Base-by-base conservation (phyloP, 2,329 filamentous ascomycete genomes). In the Colletotrichum sp. region DNA sequence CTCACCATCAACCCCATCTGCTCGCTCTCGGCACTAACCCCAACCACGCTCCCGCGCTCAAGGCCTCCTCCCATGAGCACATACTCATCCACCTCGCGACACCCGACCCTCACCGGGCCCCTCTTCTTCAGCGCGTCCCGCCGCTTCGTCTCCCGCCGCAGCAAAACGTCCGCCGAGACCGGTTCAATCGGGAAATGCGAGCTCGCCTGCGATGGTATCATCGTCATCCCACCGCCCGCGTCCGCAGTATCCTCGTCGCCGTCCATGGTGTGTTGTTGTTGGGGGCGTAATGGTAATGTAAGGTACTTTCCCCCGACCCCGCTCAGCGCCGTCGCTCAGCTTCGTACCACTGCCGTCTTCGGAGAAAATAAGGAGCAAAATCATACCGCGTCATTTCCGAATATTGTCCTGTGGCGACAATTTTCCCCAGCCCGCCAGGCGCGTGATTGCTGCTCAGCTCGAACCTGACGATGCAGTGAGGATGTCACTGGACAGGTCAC, bases 11-110 rank as follows among this genome's bases (percentile, higher is more conserved):
- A 74, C 1, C 87, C 89, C 74, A 90, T 80, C n/a, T 84, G 84
- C 55, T 87, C 87, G 24, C 88, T 87, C 80, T 91, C 90, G 0
- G 88, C 83, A 71, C 90, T 92, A 71, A 92, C 70, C 1, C 90
- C 91, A 2, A 91, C 87, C 0, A 92, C 86, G 24, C 82, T 83
- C 0, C 90, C 90, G n/a, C 87, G 81, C 80, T 88, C 86, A 13
- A 91, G 82, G 0, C 89, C 89, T 4, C 83, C 84, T 8, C 86
- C 72, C 7, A 92, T 82, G 7, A 92, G 82, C 8, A 89, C 84
- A 34, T 87, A 80, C 4, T 84, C 81, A 77, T 92, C 90, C 38
- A 92, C 78, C 76, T 88, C 89, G 3, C 65, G 57, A 68, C 88
- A 90, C 15, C 90, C 90, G 2, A 85, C 87, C 32, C 78, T 74